phyloP scores from a whole-genome alignment of 2,329 filamentous ascomycete species.

The Sarocladium kiliense region DNA sequence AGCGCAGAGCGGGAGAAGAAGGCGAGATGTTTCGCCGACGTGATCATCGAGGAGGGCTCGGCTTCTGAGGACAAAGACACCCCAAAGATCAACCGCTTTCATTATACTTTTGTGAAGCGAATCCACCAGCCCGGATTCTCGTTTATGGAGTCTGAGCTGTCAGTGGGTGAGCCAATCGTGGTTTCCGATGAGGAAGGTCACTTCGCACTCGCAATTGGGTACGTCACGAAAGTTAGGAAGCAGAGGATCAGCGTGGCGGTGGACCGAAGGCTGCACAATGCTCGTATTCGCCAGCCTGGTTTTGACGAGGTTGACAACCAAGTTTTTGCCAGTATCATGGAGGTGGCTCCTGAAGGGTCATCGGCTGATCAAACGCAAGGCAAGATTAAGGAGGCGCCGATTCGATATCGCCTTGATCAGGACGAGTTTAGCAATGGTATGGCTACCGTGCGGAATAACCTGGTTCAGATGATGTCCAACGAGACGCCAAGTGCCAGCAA shows the following conservation, averaged over 20 bases:
- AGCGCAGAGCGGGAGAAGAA: constrained; percentile 83
- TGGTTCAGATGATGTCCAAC: constrained; percentile 87
- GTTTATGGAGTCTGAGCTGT: constrained; percentile 86
- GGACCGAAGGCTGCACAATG: constrained; percentile 83
- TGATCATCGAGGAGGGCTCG: constrained; percentile 76
- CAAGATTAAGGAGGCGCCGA: constrained; percentile 47
- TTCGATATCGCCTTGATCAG: constrained; percentile 85
- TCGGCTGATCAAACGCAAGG: constrained; percentile 45
- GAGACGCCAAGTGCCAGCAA: constrained; percentile 64
- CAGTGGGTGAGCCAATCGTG: constrained; percentile 86
- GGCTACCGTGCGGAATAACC: constrained; percentile 89
- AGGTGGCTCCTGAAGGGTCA: constrained; percentile 57
- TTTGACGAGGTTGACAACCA: constrained; percentile 79
- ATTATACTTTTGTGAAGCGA: constrained; percentile 78
- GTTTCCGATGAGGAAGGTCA: constrained; percentile 93
- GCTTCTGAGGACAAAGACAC: constrained; percentile 62
- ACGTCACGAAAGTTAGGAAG: constrained; percentile 71
- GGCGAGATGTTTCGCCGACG: constrained; percentile 83
- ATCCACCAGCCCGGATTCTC: constrained; percentile 60
- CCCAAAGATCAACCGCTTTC: constrained; percentile 85
- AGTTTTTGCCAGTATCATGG: constrained; percentile 87
- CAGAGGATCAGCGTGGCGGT: constrained; percentile 81
- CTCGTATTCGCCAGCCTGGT: constrained; percentile 66
- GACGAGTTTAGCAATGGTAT: constrained; percentile 99
- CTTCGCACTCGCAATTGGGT: constrained; percentile 91